Evolutionary conservation across 768 basidiomycete species (phyloP), one percentile per base, ranked within the genome.

Genomic region (Krasilnikovozyma curviuscula): DNA sequence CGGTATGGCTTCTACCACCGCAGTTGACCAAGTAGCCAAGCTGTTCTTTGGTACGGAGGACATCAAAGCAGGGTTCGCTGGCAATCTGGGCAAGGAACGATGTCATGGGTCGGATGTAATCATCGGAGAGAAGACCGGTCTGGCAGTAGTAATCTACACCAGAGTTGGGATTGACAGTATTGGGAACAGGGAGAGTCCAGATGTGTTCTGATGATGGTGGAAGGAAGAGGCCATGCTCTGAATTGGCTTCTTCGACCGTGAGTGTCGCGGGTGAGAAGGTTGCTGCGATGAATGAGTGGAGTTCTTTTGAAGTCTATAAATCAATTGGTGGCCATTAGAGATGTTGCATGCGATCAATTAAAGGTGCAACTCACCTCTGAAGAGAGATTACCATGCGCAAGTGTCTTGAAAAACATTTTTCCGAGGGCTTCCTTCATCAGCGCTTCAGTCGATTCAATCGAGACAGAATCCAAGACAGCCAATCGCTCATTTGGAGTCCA

Each of bases 1-100:
- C 77, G 2, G 73, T 35, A 12, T 68, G n/a, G 81, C 79, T 34
- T 71, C 52, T 57, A 12, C 29, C 44, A 24, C 47, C 50, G 18
- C 54, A 54, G 8, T 70, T 73, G 30, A 93, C 89, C 35, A 93
- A 71, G 62, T 98, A 98, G 5, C 93, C 93, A 1, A 98, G 71
- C 63, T 98, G 93, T 60, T 97, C 85, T 61, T 84, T 78, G 3
- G 89, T 95, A 25, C 93, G 78, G 27, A 98, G 73, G 21, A 78
- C 68, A 60, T 91, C 78, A 66, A 97, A 98, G 9, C 81, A 74
- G 1, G 89, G 91, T 57, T 98, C 93, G n/a, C 73, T 69, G 31
- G 89, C 70, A 48, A 97, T 81, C 56, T 89, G 84, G 0, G 72
- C 71, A 21, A 95, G 75, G 13, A 98, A 71, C 2, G 76, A 66